Conservation (phyloP, 108 stramenopile species). For the Discostella stelligeroides region DNA sequence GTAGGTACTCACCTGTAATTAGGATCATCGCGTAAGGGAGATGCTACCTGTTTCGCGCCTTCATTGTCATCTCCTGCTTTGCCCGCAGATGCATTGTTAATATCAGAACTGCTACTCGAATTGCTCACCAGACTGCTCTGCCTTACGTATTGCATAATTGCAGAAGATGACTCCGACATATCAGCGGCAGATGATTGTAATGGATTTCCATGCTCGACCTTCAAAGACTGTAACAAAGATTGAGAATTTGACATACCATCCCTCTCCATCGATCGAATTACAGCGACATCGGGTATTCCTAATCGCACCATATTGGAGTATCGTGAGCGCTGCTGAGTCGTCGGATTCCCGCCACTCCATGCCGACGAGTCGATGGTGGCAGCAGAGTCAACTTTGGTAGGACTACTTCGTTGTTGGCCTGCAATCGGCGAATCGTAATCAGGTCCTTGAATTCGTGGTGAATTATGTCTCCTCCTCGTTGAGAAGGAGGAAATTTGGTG, state of each 20-base stretch:
- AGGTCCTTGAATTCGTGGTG: too few relatives aligned
- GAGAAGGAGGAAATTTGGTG: too few relatives aligned
- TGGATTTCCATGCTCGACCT: neutral
- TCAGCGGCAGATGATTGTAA: neutral
- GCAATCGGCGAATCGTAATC: too few relatives aligned
- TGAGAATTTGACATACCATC: constrained; percentile 21
- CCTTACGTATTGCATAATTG: neutral
- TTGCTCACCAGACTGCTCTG: neutral
- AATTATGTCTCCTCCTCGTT: too few relatives aligned
- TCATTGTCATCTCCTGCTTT: neutral
- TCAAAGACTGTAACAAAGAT: constrained; percentile 12
- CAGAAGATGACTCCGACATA: neutral
- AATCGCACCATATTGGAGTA: constrained; percentile 47
- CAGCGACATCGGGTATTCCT: constrained; percentile 44
- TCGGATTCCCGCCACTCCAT: constrained; percentile 9
- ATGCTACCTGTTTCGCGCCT: neutral
- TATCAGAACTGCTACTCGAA: neutral
- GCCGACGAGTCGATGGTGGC: constrained; percentile 15
- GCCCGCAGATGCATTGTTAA: neutral
- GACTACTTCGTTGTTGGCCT: neutral
- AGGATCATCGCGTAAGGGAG: constrained; percentile 4
- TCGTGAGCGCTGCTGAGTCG: constrained; percentile 29
- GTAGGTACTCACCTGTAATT: constrained; percentile 3
- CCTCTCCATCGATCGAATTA: constrained; percentile 46
- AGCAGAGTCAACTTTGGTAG: neutral